Percentiles rank a stretch among this genome's conserved stretches.
Evolutionary conservation across 2,329 filamentous ascomycete genomes (phyloP).

Genomic region (Fusarium sterilihyphosum): DNA sequence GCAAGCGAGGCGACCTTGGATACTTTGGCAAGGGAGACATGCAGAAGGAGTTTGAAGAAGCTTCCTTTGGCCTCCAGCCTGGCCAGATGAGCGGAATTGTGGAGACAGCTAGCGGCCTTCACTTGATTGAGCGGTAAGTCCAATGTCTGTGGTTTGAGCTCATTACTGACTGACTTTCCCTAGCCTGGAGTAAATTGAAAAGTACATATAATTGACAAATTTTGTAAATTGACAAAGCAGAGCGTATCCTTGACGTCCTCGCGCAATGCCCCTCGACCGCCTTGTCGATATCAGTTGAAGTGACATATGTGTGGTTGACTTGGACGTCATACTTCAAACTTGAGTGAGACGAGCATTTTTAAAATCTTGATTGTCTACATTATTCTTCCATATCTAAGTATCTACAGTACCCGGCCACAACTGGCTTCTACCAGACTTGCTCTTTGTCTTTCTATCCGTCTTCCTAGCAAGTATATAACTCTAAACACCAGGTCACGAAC

Average conservation of each 20-base stretch:
- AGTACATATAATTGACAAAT: constrained; percentile 26
- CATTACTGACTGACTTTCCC: constrained; percentile 6
- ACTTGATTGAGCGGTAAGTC: constrained; percentile 92
- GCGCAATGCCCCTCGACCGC: neutral
- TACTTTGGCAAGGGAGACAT: constrained; percentile 96
- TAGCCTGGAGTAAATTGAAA: constrained; percentile 30
- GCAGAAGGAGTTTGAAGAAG: constrained; percentile 99
- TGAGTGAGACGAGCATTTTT: neutral
- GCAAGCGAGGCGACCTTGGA: constrained; percentile 93
- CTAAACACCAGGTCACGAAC: constrained; percentile 25
- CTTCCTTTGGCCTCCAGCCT: constrained; percentile 87
- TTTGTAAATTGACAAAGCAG: constrained; percentile 33
- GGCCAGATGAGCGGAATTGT: constrained; percentile 89
- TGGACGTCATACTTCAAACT: neutral
- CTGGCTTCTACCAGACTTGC: constrained; percentile 7
- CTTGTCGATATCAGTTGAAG: neutral
- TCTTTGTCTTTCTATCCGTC: constrained; percentile 20
- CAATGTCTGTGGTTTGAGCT: neutral
- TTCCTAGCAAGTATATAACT: constrained; percentile 25
- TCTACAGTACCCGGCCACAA: constrained; percentile 19
- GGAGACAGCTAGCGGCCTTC: constrained; percentile 91
- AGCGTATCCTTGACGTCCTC: constrained; percentile 11
- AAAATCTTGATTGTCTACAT: constrained; percentile 3
- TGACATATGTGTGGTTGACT: constrained; percentile 7
- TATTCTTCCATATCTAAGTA: constrained; percentile 13